A percentile compares a stretch with the other conserved stretches of the same genome.
These are phyloP conservation scores for Fusarium staphyleae DNA, from an alignment of 2,329 filamentous ascomycete species.

Conservation along the genomic window DNA sequence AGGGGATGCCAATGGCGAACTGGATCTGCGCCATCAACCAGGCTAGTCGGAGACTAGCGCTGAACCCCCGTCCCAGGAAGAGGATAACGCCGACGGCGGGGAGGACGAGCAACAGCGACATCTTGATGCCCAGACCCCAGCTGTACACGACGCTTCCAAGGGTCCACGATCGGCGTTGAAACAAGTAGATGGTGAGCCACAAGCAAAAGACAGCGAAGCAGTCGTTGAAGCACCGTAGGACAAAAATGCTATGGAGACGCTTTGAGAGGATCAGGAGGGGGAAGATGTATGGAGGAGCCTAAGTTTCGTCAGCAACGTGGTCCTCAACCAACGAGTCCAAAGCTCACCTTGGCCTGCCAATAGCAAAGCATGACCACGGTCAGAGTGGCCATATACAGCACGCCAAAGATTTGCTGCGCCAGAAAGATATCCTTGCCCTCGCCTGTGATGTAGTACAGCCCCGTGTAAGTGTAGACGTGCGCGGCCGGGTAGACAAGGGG, in stretches of 20 bases:
- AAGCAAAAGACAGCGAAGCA: slow-evolving; percentile 85
- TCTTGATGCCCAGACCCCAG: slow-evolving; percentile 88
- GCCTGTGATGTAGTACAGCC: slow-evolving; percentile 79
- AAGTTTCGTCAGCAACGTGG: background rate
- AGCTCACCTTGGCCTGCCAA: slow-evolving; percentile 68
- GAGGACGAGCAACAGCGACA: slow-evolving; percentile 84
- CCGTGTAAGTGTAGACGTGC: slow-evolving; percentile 90
- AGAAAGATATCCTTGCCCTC: slow-evolving; percentile 76
- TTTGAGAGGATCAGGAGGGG: slow-evolving; percentile 89
- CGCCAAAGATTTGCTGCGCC: slow-evolving; percentile 85
- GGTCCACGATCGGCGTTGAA: slow-evolving; percentile 78
- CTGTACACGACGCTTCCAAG: slow-evolving; percentile 76
- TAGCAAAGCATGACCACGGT: slow-evolving; percentile 85
- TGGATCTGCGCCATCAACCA: slow-evolving; percentile 81
- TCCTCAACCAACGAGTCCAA: background rate
- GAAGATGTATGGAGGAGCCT: slow-evolving; percentile 87
- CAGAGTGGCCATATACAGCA: slow-evolving; percentile 79
- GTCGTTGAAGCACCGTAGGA: slow-evolving; percentile 95
- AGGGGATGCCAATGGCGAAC: slow-evolving; percentile 70
- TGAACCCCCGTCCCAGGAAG: slow-evolving; percentile 74
- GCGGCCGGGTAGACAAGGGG: slow-evolving; percentile 94
- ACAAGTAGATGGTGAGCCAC: slow-evolving; percentile 79
- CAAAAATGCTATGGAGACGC: slow-evolving; percentile 89
- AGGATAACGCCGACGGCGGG: slow-evolving; percentile 82
- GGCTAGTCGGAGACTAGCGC: slow-evolving; percentile 70